phyloP scores from a whole-genome alignment of 2,329 filamentous ascomycete species.

The Cryphonectria naterciae region DNA sequence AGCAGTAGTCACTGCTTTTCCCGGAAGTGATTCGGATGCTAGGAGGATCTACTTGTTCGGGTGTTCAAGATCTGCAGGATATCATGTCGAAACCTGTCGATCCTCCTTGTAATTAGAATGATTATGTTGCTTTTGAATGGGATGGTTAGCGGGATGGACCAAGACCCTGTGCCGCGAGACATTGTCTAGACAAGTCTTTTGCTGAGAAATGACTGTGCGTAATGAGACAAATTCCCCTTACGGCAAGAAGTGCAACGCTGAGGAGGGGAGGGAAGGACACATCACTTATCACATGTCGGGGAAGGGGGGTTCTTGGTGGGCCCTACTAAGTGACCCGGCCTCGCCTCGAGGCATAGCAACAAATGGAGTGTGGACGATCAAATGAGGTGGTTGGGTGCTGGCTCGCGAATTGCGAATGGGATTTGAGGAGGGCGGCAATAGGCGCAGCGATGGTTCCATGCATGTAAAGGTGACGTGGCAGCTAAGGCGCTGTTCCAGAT shows the following conservation, averaged over 20 bases:
- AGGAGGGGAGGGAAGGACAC: not conserved
- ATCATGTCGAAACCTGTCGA: not conserved
- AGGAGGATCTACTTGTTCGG: not conserved
- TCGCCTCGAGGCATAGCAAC: not conserved
- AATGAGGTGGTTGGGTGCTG: not conserved
- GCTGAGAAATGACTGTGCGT: not conserved
- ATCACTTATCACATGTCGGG: not conserved
- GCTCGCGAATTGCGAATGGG: not conserved
- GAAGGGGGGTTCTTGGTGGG: not conserved
- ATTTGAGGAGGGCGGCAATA: not conserved
- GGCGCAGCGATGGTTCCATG: not conserved
- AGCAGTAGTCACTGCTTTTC: not conserved
- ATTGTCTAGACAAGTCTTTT: not conserved
- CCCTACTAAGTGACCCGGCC: not conserved
- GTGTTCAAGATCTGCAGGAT: not conserved
- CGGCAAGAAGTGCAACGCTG: not conserved
- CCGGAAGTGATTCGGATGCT: not conserved
- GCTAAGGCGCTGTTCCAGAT: not conserved
- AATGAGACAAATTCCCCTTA: not conserved
- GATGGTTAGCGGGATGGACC: not conserved
- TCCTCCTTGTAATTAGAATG: not conserved
- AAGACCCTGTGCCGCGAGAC: not conserved
- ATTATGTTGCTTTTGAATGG: not conserved
- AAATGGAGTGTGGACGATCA: not conserved
- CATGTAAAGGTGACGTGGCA: not conserved